These are phyloP conservation scores for Phytophthora niederhauseri DNA, from an alignment of 352 stramenopile species.

Conservation along the genomic window DNA sequence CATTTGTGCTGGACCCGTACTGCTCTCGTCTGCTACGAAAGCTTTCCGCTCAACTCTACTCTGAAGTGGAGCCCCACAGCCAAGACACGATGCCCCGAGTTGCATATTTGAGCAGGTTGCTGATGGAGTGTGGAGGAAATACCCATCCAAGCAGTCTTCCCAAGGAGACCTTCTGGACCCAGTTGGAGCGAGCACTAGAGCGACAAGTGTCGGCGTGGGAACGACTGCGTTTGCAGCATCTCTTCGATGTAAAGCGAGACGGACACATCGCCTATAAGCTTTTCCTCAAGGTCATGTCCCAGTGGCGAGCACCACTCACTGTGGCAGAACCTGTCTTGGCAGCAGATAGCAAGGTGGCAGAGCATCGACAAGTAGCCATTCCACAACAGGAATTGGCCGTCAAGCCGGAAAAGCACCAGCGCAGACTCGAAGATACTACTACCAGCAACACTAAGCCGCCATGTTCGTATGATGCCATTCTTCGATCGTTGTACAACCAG, in stretches of 20 bases:
- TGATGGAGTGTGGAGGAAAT: slow-evolving; percentile 45
- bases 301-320: slow-evolving; percentile 40
- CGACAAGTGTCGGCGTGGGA: slow-evolving; percentile 36
- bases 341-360: slow-evolving; percentile 2
- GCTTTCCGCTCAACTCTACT: slow-evolving; percentile 44
- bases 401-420: slow-evolving; percentile 8
- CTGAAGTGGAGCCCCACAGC: slow-evolving; percentile 12
- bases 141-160: slow-evolving; percentile 36
- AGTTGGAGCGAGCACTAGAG: slow-evolving; percentile 44
- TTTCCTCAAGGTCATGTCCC: slow-evolving; percentile 75
- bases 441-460: slow-evolving; percentile 6
- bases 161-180: slow-evolving; percentile 32
- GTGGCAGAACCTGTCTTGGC: neutral
- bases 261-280: slow-evolving; percentile 70
- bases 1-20: slow-evolving; percentile 71
- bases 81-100: slow-evolving; percentile 42
- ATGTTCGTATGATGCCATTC: slow-evolving; percentile 35
- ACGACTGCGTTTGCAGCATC: slow-evolving; percentile 50
- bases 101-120: slow-evolving; percentile 51
- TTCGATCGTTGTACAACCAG: slow-evolving; percentile 64
- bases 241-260: slow-evolving; percentile 76
- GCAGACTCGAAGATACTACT: neutral
- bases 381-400: slow-evolving; percentile 2
- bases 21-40: slow-evolving; percentile 37
- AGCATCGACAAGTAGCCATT: slow-evolving; percentile 3